Percentiles rank a stretch among this genome's conserved stretches.
Conservation (phyloP, 257 asterid genomes). For the Petrea volubilis region DNA sequence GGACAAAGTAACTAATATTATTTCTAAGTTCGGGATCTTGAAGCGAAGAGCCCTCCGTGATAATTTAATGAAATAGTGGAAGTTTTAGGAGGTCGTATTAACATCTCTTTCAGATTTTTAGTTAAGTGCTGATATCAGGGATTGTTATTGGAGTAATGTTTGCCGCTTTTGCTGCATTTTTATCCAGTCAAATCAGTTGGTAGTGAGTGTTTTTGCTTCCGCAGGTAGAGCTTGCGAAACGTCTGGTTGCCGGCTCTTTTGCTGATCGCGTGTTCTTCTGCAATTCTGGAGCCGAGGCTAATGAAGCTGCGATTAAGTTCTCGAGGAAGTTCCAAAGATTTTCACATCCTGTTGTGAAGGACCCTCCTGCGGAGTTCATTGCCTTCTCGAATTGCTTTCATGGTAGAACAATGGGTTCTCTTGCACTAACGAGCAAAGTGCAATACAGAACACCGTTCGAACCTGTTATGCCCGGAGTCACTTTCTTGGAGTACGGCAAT, state of each 20-base stretch:
- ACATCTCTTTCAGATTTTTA: background rate
- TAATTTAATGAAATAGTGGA: background rate
- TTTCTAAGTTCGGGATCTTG: constrained; percentile 2
- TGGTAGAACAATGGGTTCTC: constrained; percentile 94
- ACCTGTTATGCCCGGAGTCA: constrained; percentile 97
- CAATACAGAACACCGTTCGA: constrained; percentile 80
- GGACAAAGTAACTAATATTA: background rate
- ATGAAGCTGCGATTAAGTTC: constrained; percentile 94
- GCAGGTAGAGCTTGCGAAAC: constrained; percentile 93
- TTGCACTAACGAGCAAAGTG: constrained; percentile 90
- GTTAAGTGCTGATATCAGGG: background rate
- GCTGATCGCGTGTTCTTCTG: constrained; percentile 98
- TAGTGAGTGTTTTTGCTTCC: constrained; percentile 1
- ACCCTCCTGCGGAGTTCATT: constrained; percentile 71
- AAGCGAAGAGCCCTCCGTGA: background rate
- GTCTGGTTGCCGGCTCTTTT: constrained; percentile 64
- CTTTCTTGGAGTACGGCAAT: constrained; percentile 77
- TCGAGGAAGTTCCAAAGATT: constrained; percentile 75
- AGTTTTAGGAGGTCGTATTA: background rate
- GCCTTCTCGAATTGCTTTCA: constrained; percentile 86
- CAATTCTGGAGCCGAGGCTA: constrained; percentile 98
- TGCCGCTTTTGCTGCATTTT: too few relatives aligned
- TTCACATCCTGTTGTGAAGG: constrained; percentile 47
- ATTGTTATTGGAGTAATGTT: too few relatives aligned
- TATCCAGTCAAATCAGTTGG: background rate